Conservation (phyloP, 1,139 yeast genomes). For the Kodamaea ohmeri region DNA sequence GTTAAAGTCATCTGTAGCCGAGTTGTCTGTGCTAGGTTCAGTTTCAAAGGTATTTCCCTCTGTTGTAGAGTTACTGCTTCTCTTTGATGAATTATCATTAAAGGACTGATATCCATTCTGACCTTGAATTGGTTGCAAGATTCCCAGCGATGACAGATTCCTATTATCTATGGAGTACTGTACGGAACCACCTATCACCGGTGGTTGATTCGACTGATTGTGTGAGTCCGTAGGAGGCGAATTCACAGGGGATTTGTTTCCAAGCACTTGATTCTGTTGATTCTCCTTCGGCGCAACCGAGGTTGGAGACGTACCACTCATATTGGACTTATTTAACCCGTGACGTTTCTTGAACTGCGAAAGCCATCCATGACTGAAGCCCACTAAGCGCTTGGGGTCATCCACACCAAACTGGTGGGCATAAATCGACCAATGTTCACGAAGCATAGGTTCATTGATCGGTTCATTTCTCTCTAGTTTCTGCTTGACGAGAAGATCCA, state of each 20-base stretch:
- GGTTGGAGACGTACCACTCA: conserved; percentile 22
- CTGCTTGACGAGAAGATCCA: conserved; percentile 52
- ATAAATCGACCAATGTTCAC: conserved; percentile 55
- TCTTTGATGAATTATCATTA: not conserved
- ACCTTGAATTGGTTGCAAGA: too few relatives aligned
- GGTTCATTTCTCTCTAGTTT: conserved; percentile 44
- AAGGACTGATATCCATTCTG: not conserved
- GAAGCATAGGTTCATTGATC: conserved; percentile 51
- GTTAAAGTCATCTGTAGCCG: conserved; percentile 15
- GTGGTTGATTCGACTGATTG: not conserved
- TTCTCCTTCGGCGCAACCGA: not conserved
- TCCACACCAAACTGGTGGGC: conserved; percentile 59
- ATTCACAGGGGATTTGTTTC: not conserved
- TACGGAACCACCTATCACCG: not conserved
- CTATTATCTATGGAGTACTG: not conserved
- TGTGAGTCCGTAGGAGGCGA: too few relatives aligned
- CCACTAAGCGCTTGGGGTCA: conserved; percentile 54
- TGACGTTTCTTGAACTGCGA: conserved; percentile 58
- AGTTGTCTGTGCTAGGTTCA: conserved; percentile 13
- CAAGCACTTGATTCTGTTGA: not conserved
- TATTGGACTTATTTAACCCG: conserved; percentile 44
- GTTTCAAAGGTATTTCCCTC: conserved; percentile 8
- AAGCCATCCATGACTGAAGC: conserved; percentile 62
- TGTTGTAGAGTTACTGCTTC: conserved; percentile 2
- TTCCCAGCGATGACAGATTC: not conserved